Conservation (phyloP, 176 grass and related monocot species). For the Bothriochloa decipiens region DNA sequence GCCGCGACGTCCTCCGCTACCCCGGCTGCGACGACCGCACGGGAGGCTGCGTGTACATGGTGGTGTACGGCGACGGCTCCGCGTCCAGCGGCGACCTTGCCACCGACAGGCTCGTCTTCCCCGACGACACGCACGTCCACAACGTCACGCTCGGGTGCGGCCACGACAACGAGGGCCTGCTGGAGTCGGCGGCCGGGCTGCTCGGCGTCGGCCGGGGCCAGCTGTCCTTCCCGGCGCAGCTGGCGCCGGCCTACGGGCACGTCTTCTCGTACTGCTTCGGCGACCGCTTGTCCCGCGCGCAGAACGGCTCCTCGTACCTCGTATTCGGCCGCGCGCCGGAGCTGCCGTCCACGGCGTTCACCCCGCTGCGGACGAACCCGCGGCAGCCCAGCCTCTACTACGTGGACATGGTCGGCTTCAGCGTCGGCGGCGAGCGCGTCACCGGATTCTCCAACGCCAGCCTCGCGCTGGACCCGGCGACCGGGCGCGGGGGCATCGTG, state of each 20-base stretch:
- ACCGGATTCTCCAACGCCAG: slow-evolving; percentile 30
- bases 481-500: slow-evolving; percentile 68
- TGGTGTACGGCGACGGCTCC: slow-evolving; percentile 72
- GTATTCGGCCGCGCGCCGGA: slow-evolving; percentile 61
- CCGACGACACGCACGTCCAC: slow-evolving; percentile 21
- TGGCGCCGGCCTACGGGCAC: slow-evolving; percentile 44
- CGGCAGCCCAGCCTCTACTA: slow-evolving; percentile 56
- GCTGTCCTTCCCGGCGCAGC: slow-evolving; percentile 66
- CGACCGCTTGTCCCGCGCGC: slow-evolving; percentile 43
- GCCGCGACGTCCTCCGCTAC: slow-evolving; percentile 39
- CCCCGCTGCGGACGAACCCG: slow-evolving; percentile 60
- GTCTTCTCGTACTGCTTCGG: slow-evolving; percentile 79
- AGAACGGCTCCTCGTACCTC: slow-evolving; percentile 52
- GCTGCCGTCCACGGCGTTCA: slow-evolving; percentile 45
- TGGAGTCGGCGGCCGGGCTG: slow-evolving; percentile 59
- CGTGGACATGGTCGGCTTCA: slow-evolving; percentile 64
- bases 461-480: slow-evolving; percentile 55
- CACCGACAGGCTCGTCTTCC: slow-evolving; percentile 64
- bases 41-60: slow-evolving; percentile 49
- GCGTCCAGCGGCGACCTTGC: slow-evolving; percentile 51
- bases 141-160: slow-evolving; percentile 72
- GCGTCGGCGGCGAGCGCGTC: slow-evolving; percentile 56
- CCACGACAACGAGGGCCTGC: slow-evolving; percentile 64
- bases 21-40: slow-evolving; percentile 53
- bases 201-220: slow-evolving; percentile 67